Evolutionary conservation across 2,329 filamentous ascomycete species (phyloP).

Genomic region (Cladobotryum protrusum): DNA sequence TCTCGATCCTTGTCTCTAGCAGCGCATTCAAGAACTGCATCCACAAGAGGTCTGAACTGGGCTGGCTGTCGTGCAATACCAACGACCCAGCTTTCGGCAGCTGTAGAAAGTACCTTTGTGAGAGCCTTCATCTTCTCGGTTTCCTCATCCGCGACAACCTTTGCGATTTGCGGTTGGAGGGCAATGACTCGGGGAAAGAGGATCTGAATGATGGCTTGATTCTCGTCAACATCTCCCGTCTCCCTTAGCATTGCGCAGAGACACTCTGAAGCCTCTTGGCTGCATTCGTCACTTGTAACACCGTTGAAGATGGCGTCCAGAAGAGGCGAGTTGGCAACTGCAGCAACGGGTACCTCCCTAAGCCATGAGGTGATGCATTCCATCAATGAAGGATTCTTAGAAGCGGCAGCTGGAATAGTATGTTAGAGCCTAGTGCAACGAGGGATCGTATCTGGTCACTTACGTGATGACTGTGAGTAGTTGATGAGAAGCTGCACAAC

Average conservation of each 20-base stretch:
- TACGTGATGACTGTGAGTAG: constrained; percentile 89
- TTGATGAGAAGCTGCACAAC: constrained; percentile 82
- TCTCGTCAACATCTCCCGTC: constrained; percentile 90
- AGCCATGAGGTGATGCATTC: constrained; percentile 97
- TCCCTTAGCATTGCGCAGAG: constrained; percentile 87
- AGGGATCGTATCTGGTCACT: constrained; percentile 24
- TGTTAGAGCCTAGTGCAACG: neutral
- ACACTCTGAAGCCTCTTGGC: constrained; percentile 86
- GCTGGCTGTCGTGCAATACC: constrained; percentile 77
- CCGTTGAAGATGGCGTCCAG: constrained; percentile 75
- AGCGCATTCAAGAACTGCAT: constrained; percentile 87
- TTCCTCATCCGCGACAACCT: constrained; percentile 74
- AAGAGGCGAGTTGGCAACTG: constrained; percentile 79
- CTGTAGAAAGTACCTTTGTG: constrained; percentile 85
- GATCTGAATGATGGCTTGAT: constrained; percentile 69
- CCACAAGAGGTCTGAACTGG: constrained; percentile 79
- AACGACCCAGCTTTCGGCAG: constrained; percentile 90
- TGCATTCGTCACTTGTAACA: constrained; percentile 67
- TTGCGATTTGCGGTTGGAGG: constrained; percentile 68
- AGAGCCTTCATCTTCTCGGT: constrained; percentile 79
- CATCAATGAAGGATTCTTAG: constrained; percentile 82
- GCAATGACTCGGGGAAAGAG: constrained; percentile 76
- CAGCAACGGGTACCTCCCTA: constrained; percentile 77
- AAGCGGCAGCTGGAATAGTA: constrained; percentile 54
- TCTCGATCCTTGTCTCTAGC: constrained; percentile 82